Evolutionary conservation across 805 yeast species (phyloP), one percentile per base, ranked within the genome.

Genomic region (Isabelozyma rhagii): DNA sequence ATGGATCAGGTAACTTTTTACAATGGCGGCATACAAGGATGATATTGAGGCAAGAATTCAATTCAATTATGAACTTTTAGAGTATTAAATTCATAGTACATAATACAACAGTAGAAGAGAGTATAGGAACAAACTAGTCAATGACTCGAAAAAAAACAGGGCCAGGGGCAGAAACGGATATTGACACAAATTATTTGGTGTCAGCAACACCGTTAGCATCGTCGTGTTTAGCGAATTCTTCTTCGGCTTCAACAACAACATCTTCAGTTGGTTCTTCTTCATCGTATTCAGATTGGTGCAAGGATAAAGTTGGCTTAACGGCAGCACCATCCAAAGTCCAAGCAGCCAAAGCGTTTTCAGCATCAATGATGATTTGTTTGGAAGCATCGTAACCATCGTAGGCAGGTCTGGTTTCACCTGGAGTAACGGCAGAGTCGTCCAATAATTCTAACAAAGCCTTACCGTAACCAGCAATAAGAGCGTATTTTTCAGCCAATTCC

Each of bases 391-490:
- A 87, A 59, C 96, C 96, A 62, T 87, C 96, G 68, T 87, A 87
- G 51, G 92, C 87, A 40, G 92, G 87, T 82, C 94, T 85, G 45
- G 93, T 87, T 75, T 88, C 96, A 78, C 96, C 96, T 51, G 96
- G 96, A 51, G 93, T 87, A 47, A 88, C 93, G 54, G 94, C 88
- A 54, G 89, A 74, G 63, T 87, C 94, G 64, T 88, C 96, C 65
- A 89, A 78, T 65, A 89, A 79, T 73, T 87, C 93, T 64, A 89
- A 77, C 51, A 89, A 71, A 31, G 93, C 94, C 75, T 87, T 87
- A 73, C 96, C 96, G 76, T 89, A 87, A 53, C 94, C 93, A 47
- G 96, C 93, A 70, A 89, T 85, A 62, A 89, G 77, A 49, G 94
- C 93, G 58, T 84, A 79, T 72, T 88, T 89, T 75, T 89, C 96